phyloP scores from a whole-genome alignment of 2,329 filamentous ascomycete species.

The Graphilbum sp. region DNA sequence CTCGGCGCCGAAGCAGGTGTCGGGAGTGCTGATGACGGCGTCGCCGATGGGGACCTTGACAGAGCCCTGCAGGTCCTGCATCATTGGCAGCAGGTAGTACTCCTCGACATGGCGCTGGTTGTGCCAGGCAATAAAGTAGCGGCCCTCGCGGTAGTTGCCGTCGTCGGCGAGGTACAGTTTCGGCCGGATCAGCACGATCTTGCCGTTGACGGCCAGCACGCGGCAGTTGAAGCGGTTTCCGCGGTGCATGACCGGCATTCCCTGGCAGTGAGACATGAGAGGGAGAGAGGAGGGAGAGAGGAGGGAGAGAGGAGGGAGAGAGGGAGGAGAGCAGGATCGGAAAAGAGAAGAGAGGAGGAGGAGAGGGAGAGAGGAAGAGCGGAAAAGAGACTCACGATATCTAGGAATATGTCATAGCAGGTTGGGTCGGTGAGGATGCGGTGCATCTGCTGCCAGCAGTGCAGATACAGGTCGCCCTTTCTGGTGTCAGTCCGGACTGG shows the following conservation, averaged over 20 bases:
- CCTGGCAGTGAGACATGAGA: conserved; percentile 1
- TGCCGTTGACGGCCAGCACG: conserved; percentile 46
- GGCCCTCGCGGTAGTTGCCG: conserved; percentile 44
- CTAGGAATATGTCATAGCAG: conserved; percentile 49
- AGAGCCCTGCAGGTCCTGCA: conserved; percentile 32
- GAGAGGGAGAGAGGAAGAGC: neutral
- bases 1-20: conserved; percentile 40
- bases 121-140: conserved; percentile 49
- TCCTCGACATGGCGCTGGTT: conserved; percentile 42
- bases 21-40: conserved; percentile 39
- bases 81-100: conserved; percentile 44
- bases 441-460: conserved; percentile 46
- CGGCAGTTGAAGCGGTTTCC: conserved; percentile 50
- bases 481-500: too few relatives aligned
- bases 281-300: neutral
- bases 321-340: neutral
- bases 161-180: conserved; percentile 33
- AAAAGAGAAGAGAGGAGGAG: neutral
- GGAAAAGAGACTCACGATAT: conserved; percentile 23
- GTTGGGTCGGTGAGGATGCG: conserved; percentile 42
- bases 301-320: neutral
- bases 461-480: conserved; percentile 32
- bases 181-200: conserved; percentile 55
- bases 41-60: conserved; percentile 48
- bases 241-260: conserved; percentile 44